Evolutionary conservation across 2,329 filamentous ascomycete genomes (phyloP).

Genomic region (Ophiostoma ulmi): DNA sequence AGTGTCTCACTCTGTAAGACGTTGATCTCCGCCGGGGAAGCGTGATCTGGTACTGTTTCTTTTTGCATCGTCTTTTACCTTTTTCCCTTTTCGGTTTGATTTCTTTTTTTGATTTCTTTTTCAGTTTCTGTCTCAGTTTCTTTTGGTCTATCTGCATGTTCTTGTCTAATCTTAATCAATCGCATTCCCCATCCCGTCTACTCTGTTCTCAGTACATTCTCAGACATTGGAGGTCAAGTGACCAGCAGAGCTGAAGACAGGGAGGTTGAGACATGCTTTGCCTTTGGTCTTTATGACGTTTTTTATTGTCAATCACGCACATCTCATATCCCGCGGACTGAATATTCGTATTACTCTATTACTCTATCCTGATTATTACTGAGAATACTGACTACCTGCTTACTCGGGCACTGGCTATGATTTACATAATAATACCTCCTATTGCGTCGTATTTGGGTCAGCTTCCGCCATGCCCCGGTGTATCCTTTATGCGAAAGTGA

Average conservation of each 20-base stretch:
- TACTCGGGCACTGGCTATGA: background rate
- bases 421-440: background rate
- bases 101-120: background rate
- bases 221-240: background rate
- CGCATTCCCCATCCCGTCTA: background rate
- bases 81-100: background rate
- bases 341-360: too few species aligned
- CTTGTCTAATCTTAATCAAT: background rate
- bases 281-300: background rate
- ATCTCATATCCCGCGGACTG: too few species aligned
- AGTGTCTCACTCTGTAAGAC: background rate
- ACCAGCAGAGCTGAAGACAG: background rate
- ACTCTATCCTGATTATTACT: too few species aligned
- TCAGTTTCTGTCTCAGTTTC: background rate
- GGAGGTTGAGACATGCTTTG: background rate
- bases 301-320: background rate
- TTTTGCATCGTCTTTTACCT: background rate
- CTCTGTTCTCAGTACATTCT: background rate
- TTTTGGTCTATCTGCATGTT: background rate
- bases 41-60: background rate
- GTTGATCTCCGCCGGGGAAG: slow-evolving; percentile 9
- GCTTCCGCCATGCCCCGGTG: slow-evolving; percentile 6
- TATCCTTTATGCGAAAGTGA: background rate
- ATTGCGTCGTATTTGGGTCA: background rate
- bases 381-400: too few species aligned